These are phyloP conservation scores for Jatropha podagrica DNA, from an alignment of 441 rosid species.

Conservation along the genomic window DNA sequence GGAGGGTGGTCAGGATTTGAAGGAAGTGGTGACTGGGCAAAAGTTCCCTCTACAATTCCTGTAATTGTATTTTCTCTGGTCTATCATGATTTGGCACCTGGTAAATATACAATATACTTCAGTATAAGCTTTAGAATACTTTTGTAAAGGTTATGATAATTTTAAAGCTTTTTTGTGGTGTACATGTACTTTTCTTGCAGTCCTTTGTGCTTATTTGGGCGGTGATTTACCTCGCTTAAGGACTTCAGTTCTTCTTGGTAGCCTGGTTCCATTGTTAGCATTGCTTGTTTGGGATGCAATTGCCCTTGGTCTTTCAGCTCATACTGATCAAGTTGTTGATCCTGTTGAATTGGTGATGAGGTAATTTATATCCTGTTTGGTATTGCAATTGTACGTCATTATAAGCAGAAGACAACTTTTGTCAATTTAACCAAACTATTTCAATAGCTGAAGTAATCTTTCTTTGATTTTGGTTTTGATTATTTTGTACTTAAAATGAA, in stretches of 20 bases:
- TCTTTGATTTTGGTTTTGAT: too few relatives aligned
- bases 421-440: too few relatives aligned
- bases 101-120: conserved; percentile 24
- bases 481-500: too few relatives aligned
- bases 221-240: conserved; percentile 51
- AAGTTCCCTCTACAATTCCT: conserved; percentile 51
- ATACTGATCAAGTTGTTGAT: conserved; percentile 40
- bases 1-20: conserved; percentile 55
- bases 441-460: too few relatives aligned
- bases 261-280: conserved; percentile 51
- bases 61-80: conserved; percentile 61
- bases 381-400: too few relatives aligned
- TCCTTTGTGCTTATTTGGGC: conserved; percentile 63
- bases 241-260: conserved; percentile 52
- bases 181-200: conserved; percentile 28
- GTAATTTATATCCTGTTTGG: conserved; percentile 19
- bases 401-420: too few relatives aligned
- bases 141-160: not conserved
- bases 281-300: conserved; percentile 59
- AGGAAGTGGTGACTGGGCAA: conserved; percentile 50
- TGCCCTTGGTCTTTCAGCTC: conserved; percentile 46
- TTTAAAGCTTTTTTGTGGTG: too few relatives aligned
- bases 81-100: conserved; percentile 60
- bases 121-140: not conserved
- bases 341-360: conserved; percentile 52